Percentiles rank a stretch among this genome's conserved stretches.
These are phyloP conservation scores for Botryobasidium botryosum DNA, from an alignment of 768 basidiomycete genomes.

Conservation along the genomic window DNA sequence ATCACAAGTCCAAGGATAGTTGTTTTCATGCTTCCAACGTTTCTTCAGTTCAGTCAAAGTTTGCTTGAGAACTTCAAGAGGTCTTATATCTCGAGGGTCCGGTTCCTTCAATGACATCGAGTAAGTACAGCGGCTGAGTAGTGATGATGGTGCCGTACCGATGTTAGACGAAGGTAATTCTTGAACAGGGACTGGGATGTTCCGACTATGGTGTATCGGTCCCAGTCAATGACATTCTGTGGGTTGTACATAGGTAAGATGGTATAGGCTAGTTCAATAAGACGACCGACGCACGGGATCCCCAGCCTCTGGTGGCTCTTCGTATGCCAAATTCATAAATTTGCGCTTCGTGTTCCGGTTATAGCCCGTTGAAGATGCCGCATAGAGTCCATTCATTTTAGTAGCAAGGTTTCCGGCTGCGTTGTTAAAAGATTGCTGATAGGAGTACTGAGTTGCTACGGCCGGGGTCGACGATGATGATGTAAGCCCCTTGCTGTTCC, in stretches of 20 bases:
- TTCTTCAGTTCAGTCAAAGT: constrained; percentile 76
- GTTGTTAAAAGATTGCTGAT: no score
- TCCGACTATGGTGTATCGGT: constrained; percentile 87
- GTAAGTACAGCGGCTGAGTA: background rate
- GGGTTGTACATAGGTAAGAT: constrained; percentile 9
- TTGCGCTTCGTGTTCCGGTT: no score
- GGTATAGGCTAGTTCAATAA: no score
- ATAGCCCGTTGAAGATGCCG: no score
- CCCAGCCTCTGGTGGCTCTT: no score
- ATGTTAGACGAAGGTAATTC: constrained; percentile 86
- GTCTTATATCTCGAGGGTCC: constrained; percentile 84
- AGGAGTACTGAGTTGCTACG: no score
- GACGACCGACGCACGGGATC: no score
- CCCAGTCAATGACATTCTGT: constrained; percentile 95
- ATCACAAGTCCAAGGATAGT: constrained; percentile 86
- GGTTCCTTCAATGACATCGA: constrained; percentile 51
- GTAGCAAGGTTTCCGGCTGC: no score
- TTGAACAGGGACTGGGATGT: constrained; percentile 83
- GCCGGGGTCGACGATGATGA: no score
- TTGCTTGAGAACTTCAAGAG: constrained; percentile 64
- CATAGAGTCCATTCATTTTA: no score
- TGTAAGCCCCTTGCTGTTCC: no score
- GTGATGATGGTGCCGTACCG: constrained; percentile 30
- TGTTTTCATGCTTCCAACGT: constrained; percentile 64
- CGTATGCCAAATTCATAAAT: no score